Percentiles rank a stretch among this genome's conserved stretches.
phyloP scores from a whole-genome alignment of 73 alveolate genomes.

The Halteria grandinella region DNA sequence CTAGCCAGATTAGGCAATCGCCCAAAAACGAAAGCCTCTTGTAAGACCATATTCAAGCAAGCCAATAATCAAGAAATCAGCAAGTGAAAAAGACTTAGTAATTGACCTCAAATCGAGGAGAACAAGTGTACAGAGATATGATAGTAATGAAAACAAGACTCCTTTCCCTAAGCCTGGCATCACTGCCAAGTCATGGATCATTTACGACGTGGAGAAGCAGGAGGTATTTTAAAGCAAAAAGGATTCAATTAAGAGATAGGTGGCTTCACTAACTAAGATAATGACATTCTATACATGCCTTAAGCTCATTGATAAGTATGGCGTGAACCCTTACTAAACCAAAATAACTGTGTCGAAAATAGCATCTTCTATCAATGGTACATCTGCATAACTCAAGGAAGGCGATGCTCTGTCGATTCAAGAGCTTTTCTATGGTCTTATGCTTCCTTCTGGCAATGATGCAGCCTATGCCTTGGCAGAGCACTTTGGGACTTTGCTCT shows the following conservation, averaged over 20 bases:
- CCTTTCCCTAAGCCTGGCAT: too few relatives aligned
- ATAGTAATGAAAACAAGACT: too few relatives aligned
- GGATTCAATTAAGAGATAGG: constrained; percentile 55
- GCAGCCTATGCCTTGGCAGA: constrained; percentile 68
- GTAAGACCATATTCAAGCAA: too few relatives aligned
- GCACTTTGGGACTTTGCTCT: constrained; percentile 51
- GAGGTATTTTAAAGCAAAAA: constrained; percentile 52
- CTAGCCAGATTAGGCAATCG: too few relatives aligned
- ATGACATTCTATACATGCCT: constrained; percentile 63
- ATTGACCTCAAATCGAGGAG: too few relatives aligned
- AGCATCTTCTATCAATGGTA: constrained; percentile 54
- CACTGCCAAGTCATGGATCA: constrained; percentile 66
- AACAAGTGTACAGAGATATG: too few relatives aligned
- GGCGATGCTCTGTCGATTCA: constrained; percentile 51
- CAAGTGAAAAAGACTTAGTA: too few relatives aligned
- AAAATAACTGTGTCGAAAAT: constrained; percentile 32
- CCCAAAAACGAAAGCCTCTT: too few relatives aligned
- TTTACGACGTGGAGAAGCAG: constrained; percentile 43
- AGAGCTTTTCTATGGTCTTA: constrained; percentile 57
- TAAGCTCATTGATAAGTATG: constrained; percentile 25
- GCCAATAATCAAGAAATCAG: too few relatives aligned
- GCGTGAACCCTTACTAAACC: constrained; percentile 7
- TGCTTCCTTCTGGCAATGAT: constrained; percentile 75
- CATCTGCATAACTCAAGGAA: constrained; percentile 62
- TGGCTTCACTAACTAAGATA: constrained; percentile 67